phyloP scores from a whole-genome alignment of 768 basidiomycete genomes.

The Boletus sp. region DNA sequence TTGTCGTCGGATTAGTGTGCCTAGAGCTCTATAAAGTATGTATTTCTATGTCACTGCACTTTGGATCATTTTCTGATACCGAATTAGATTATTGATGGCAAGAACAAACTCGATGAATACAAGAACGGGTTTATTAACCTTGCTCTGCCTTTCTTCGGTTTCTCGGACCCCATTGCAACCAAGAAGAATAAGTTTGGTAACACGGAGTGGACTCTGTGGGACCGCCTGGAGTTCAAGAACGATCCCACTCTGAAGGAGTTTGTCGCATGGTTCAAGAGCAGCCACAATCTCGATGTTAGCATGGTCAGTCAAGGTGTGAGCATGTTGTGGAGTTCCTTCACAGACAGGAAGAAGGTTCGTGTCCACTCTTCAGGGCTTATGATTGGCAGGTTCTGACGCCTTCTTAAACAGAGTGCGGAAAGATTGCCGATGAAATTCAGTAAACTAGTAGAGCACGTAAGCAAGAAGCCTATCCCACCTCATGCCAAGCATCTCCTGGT shows the following conservation, averaged over 20 bases:
- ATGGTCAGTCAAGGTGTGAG: constrained; percentile 99
- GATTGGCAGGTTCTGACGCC: constrained; percentile 6
- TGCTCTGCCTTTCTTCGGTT: constrained; percentile 97
- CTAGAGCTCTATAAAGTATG: constrained; percentile 93
- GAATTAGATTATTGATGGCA: constrained; percentile 86
- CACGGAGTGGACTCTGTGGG: constrained; percentile 97
- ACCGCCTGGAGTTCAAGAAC: constrained; percentile 89
- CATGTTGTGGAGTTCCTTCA: constrained; percentile 96
- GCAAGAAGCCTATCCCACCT: constrained; percentile 88
- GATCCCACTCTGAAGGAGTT: constrained; percentile 89
- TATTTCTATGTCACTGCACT: neutral
- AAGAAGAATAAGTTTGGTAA: constrained; percentile 83
- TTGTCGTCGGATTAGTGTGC: constrained; percentile 94
- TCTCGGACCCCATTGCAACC: constrained; percentile 95
- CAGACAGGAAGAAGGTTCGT: constrained; percentile 86
- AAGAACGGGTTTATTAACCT: constrained; percentile 99
- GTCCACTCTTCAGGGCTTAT: neutral
- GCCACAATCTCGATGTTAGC: constrained; percentile 82
- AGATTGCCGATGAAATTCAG: constrained; percentile 87
- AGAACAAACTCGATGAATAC: constrained; percentile 90
- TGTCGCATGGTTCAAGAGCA: constrained; percentile 76
- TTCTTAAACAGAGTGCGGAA: constrained; percentile 69
- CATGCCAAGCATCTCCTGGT: constrained; percentile 84
- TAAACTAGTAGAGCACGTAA: constrained; percentile 87
- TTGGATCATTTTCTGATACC: constrained; percentile 1